These are phyloP conservation scores for Calvatia gigantea DNA, from an alignment of 768 basidiomycete species.

Conservation along the genomic window DNA sequence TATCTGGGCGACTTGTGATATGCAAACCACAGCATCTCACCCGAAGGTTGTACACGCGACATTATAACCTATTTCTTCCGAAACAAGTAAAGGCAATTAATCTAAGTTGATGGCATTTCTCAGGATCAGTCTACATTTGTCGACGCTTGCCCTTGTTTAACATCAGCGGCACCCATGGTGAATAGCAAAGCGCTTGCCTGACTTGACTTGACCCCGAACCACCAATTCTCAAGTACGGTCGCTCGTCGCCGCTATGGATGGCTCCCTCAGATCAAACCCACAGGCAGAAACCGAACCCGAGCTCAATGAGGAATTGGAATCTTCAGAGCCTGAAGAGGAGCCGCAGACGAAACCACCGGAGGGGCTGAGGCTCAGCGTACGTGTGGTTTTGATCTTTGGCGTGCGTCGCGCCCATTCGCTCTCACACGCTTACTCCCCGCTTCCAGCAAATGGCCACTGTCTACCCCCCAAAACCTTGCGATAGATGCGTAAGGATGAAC, in stretches of 20 bases:
- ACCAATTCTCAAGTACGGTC: constrained; percentile 24
- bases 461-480: constrained; percentile 39
- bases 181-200: constrained; percentile 27
- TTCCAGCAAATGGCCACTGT: constrained; percentile 22
- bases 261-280: constrained; percentile 22
- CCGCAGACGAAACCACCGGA: constrained; percentile 18
- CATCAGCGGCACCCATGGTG: constrained; percentile 14
- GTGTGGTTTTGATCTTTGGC: constrained; percentile 4
- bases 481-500: constrained; percentile 40
- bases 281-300: constrained; percentile 27
- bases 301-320: constrained; percentile 24
- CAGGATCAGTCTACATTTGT: constrained; percentile 20
- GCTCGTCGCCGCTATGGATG: constrained; percentile 29
- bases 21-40: constrained; percentile 6
- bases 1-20: constrained; percentile 1
- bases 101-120: constrained; percentile 18
- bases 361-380: constrained; percentile 16
- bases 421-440: constrained; percentile 8
- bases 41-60: constrained; percentile 10
- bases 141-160: constrained; percentile 22
- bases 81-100: constrained; percentile 20
- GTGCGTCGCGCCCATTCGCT: constrained; percentile 5
- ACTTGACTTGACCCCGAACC: constrained; percentile 29
- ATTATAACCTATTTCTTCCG: constrained; percentile 14
- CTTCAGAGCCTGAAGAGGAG: constrained; percentile 9